Percentiles rank a stretch among this genome's conserved stretches.
Evolutionary conservation across 495 filamentous ascomycete genomes (phyloP).

Genomic region (Thermochaetoides thermophila): DNA sequence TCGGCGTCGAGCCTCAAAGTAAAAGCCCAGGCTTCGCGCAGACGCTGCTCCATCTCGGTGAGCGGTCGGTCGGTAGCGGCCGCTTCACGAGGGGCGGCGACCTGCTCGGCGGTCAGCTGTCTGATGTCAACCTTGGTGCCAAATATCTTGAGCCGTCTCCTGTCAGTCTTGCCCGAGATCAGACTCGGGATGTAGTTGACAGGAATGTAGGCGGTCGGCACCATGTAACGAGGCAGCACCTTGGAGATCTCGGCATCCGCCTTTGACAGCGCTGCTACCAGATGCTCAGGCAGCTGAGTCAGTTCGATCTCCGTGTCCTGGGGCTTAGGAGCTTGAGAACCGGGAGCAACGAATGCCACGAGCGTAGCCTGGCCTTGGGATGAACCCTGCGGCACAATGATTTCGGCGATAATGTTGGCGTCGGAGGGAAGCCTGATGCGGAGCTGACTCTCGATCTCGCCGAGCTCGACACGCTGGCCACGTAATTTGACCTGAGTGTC

Average conservation of each 20-base stretch:
- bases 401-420: conserved; percentile 19
- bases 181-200: conserved; percentile 21
- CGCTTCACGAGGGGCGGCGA: not conserved
- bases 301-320: conserved; percentile 1
- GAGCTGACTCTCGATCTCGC: conserved; percentile 22
- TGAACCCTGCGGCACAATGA: conserved; percentile 25
- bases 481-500: conserved; percentile 26
- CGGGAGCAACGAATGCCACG: conserved; percentile 13
- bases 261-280: not conserved
- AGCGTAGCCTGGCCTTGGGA: conserved; percentile 15
- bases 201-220: conserved; percentile 29
- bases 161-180: conserved; percentile 36
- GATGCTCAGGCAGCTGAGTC: conserved; percentile 1
- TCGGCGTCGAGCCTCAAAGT: conserved; percentile 5
- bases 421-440: conserved; percentile 5
- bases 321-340: not conserved
- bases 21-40: conserved; percentile 6
- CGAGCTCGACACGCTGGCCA: conserved; percentile 25
- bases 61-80: not conserved
- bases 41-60: conserved; percentile 4
- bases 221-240: conserved; percentile 38
- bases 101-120: conserved; percentile 1
- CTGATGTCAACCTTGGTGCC: conserved; percentile 9
- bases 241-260: conserved; percentile 10
- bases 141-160: conserved; percentile 25